Evolutionary conservation across 805 yeast genomes (phyloP).

Genomic region (Lipomyces spencermartinsiae): DNA sequence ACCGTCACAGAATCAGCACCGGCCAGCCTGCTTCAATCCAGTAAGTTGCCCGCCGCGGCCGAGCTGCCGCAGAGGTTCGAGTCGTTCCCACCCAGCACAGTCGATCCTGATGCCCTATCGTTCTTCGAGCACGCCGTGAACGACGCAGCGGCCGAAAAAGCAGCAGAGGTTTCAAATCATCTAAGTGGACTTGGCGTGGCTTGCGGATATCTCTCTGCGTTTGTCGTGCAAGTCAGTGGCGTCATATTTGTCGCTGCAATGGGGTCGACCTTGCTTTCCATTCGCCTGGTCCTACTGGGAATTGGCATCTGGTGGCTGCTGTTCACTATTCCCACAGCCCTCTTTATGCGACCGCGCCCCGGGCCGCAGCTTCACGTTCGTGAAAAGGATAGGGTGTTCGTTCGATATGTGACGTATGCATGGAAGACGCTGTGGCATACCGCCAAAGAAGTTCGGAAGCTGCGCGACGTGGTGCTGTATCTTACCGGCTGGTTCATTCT

Average conservation of each 20-base stretch:
- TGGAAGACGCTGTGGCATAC: conserved; percentile 66
- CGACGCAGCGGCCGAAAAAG: conserved; percentile 23
- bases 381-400: conserved; percentile 34
- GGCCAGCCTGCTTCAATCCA: neutral
- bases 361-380: conserved; percentile 46
- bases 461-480: conserved; percentile 71
- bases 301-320: conserved; percentile 82
- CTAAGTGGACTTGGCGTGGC: conserved; percentile 76
- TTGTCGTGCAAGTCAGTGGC: conserved; percentile 62
- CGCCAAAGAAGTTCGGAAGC: conserved; percentile 61
- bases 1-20: conserved; percentile 9
- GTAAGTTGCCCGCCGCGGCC: conserved; percentile 5
- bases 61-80: conserved; percentile 23
- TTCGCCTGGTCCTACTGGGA: conserved; percentile 63
- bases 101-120: conserved; percentile 23
- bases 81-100: conserved; percentile 30
- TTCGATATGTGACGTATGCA: conserved; percentile 59
- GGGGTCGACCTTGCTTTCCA: conserved; percentile 51
- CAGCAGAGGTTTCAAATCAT: conserved; percentile 38
- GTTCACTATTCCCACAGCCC: conserved; percentile 67
- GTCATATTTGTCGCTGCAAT: conserved; percentile 55
- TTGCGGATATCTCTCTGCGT: conserved; percentile 70
- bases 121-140: conserved; percentile 17
- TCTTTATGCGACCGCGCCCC: conserved; percentile 55
- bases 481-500: conserved; percentile 77